Base-by-base conservation (phyloP, 768 basidiomycete genomes). In the Leucocoprinus birnbaumii region DNA sequence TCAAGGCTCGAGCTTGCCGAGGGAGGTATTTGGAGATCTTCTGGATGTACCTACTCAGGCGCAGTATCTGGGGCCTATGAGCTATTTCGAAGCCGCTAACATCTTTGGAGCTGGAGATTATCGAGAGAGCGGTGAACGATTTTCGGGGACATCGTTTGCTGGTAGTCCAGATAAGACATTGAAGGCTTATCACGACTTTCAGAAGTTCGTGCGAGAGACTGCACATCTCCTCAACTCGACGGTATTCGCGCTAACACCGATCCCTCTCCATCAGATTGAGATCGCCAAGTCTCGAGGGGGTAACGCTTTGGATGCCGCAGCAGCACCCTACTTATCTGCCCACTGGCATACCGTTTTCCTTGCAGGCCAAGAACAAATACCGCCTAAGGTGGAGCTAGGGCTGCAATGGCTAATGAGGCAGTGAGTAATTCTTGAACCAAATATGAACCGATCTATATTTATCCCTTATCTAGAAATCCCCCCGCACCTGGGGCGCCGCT, bases 191-290 rank as follows among this genome's bases (percentile, higher is more conserved):
- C 53, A 55, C 7, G 65, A 68, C 18, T 76, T 66, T 60, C 65
- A 51, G 24, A 62, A 70, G 37, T 69, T 71, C 48, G 66, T 66
- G 8, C 3, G 34, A 2, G 26, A 47, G 21, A 55, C 63, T 0
- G 65, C 68, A 53, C 48, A 61, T 9, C 59, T 67, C 4, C 47
- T 73, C 24, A 62, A 57, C 22, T 61, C 53, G 4, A 66, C 66
- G 2, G 63, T 69, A 0, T 61, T 75, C 19, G 70, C 71, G 0
- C 72, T 77, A 55, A 76, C 74, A 1, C 72, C 74, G 0, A 67
- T 77, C 13, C 64, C 63, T 2, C 51, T 69, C 18, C 65, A 67
- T 2, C 72, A 74, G 48, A 71, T 74, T 43, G 53, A 63, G 16
- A 68, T 65, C 11, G 71, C 73, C 6, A 58, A 62, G 22, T 63